Conservation (phyloP, 169 alveolate genomes). For the Gregarina niphandrodes region DNA sequence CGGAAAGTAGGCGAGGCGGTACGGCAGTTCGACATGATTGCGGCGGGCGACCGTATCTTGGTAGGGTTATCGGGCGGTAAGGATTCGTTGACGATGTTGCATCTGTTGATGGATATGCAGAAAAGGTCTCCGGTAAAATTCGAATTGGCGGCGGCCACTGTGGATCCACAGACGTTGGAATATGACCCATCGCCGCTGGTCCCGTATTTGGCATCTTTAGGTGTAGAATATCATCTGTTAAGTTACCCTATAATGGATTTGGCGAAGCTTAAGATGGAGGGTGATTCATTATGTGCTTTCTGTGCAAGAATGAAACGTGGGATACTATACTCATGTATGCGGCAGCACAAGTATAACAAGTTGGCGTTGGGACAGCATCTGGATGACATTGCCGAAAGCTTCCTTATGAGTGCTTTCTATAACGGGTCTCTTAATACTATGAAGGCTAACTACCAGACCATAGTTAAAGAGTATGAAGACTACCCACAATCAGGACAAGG, state of each 20-base stretch:
- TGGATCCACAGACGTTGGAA: slow-evolving; percentile 70
- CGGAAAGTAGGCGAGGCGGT: too few relatives aligned
- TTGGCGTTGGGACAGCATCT: slow-evolving; percentile 71
- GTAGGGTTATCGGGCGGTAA: slow-evolving; percentile 78
- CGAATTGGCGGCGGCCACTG: slow-evolving; percentile 60
- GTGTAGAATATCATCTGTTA: slow-evolving; percentile 57
- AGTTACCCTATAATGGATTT: slow-evolving; percentile 54
- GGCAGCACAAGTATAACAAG: slow-evolving; percentile 54
- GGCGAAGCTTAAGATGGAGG: slow-evolving; percentile 45
- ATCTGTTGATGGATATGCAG: slow-evolving; percentile 36
- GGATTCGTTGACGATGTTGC: slow-evolving; percentile 64
- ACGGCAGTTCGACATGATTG: slow-evolving; percentile 63
- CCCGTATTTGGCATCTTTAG: slow-evolving; percentile 29
- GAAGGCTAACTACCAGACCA: too few relatives aligned
- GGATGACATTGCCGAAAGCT: slow-evolving; percentile 70
- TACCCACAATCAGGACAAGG: too few relatives aligned
- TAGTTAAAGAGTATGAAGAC: too few relatives aligned
- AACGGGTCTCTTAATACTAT: slow-evolving; percentile 69
- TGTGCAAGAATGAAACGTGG: slow-evolving; percentile 82
- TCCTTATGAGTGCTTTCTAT: slow-evolving; percentile 61
- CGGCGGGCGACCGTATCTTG: slow-evolving; percentile 60
- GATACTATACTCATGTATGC: slow-evolving; percentile 53
- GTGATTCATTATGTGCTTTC: slow-evolving; percentile 53
- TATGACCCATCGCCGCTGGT: slow-evolving; percentile 58
- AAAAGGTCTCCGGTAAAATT: slow-evolving; percentile 47